These are phyloP conservation scores for Peniophora sp. DNA, from an alignment of 1,284 basidiomycete genomes.

Conservation along the genomic window DNA sequence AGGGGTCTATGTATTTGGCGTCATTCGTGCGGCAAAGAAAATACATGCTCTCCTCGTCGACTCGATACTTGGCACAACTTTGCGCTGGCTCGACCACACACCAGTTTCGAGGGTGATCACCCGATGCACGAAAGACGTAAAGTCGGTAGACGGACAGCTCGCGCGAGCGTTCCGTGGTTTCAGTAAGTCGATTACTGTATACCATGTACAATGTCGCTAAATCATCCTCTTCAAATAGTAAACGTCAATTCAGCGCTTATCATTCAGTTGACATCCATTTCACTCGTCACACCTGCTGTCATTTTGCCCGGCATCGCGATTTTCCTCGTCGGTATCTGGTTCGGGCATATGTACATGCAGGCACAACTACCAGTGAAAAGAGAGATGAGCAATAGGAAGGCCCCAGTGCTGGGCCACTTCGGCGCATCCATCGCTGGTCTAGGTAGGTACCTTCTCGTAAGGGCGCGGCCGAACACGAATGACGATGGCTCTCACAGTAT, in stretches of 20 bases:
- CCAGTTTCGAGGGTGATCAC: constrained; percentile 52
- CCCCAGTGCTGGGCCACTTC: constrained; percentile 65
- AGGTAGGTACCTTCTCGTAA: constrained; percentile 3
- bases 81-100: constrained; percentile 51
- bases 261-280: constrained; percentile 34
- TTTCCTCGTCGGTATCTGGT: constrained; percentile 34
- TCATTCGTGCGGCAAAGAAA: constrained; percentile 41
- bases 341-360: constrained; percentile 53
- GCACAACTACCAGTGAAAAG: constrained; percentile 72
- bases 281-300: constrained; percentile 38
- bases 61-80: constrained; percentile 47
- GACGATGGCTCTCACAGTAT: constrained; percentile 24
- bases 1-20: constrained; percentile 30
- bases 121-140: constrained; percentile 54
- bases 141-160: constrained; percentile 12
- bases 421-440: constrained; percentile 62
- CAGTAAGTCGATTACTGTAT: too few species aligned
- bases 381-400: constrained; percentile 61
- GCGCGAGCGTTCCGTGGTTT: too few species aligned
- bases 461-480: too few species aligned
- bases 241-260: constrained; percentile 21
- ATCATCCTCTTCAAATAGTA: too few species aligned
- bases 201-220: too few species aligned
- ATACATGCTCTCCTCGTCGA: constrained; percentile 53
- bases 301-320: constrained; percentile 33